Conservation (phyloP, 2,329 filamentous ascomycete species). For the Colletotrichum salicis region DNA sequence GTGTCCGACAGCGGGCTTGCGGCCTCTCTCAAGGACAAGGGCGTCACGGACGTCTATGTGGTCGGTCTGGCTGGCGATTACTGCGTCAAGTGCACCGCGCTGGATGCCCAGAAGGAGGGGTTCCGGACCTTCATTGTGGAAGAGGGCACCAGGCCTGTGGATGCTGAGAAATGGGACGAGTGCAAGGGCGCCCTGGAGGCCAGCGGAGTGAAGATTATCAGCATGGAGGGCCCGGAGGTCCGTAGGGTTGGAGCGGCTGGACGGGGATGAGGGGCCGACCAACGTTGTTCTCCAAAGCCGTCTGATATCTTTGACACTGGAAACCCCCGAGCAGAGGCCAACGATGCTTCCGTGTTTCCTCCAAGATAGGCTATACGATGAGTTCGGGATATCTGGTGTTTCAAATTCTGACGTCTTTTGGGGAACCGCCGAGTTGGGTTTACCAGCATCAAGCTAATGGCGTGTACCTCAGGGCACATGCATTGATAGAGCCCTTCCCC, state of each 20-base stretch:
- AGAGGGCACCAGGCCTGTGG: conserved; percentile 81
- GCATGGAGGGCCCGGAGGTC: conserved; percentile 66
- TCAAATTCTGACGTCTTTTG: neutral
- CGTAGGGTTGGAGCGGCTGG: conserved; percentile 50
- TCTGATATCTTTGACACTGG: conserved; percentile 5
- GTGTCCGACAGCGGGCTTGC: conserved; percentile 73
- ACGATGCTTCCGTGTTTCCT: neutral
- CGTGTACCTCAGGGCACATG: neutral
- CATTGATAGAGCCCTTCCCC: conserved; percentile 8
- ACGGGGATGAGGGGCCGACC: conserved; percentile 22
- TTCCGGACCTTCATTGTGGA: conserved; percentile 81
- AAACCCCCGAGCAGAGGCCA: neutral
- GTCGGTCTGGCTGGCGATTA: conserved; percentile 90
- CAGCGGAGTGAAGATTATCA: conserved; percentile 72
- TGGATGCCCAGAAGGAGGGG: conserved; percentile 80
- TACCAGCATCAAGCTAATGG: neutral
- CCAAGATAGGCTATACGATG: neutral
- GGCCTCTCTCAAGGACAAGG: conserved; percentile 62
- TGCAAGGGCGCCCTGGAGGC: conserved; percentile 64
- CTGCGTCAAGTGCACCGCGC: conserved; percentile 84
- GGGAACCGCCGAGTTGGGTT: conserved; percentile 1
- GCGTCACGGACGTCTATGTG: conserved; percentile 82
- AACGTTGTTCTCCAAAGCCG: neutral
- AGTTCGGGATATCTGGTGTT: neutral
- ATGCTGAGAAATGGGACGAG: conserved; percentile 67